These are phyloP conservation scores for Arabis alpina DNA, from an alignment of 345 rosid genomes.

Conservation along the genomic window DNA sequence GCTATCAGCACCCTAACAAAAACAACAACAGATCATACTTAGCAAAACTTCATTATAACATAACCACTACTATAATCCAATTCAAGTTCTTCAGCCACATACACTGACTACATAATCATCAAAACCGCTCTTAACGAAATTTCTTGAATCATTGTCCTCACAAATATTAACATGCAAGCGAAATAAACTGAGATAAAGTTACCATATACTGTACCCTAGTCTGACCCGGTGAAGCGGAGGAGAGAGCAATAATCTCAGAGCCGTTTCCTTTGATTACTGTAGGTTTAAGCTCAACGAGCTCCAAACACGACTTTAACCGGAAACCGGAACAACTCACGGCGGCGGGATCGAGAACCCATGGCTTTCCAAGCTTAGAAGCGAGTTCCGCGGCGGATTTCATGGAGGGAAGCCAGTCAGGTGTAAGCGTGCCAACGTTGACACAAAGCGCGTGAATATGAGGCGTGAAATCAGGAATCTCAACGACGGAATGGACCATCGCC, in stretches of 20 bases:
- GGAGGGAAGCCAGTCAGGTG: constrained; percentile 72
- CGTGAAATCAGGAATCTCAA: constrained; percentile 80
- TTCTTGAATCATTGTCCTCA: neutral
- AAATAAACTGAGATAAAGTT: too few species aligned
- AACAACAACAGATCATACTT: neutral
- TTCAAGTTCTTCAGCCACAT: constrained; percentile 20
- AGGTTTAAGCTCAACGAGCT: constrained; percentile 67
- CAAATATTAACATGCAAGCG: too few species aligned
- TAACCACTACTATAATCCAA: neutral
- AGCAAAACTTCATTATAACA: neutral
- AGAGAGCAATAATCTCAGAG: constrained; percentile 79
- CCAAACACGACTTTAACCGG: constrained; percentile 76
- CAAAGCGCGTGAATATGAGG: constrained; percentile 67
- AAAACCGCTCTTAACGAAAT: neutral
- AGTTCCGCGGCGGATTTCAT: constrained; percentile 73
- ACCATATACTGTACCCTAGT: constrained; percentile 64
- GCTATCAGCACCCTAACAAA: constrained; percentile 74
- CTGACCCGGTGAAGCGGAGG: constrained; percentile 57
- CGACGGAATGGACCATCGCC: constrained; percentile 78
- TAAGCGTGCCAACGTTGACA: constrained; percentile 81
- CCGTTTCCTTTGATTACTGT: constrained; percentile 83
- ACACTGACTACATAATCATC: neutral
- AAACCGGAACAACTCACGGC: constrained; percentile 80
- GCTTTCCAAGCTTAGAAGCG: constrained; percentile 54
- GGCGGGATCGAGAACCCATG: constrained; percentile 93